A percentile compares a stretch with the other conserved stretches of the same genome.
Evolutionary conservation across 1,139 yeast genomes (phyloP).

Genomic region (Sugiyamaella xylanicola): DNA sequence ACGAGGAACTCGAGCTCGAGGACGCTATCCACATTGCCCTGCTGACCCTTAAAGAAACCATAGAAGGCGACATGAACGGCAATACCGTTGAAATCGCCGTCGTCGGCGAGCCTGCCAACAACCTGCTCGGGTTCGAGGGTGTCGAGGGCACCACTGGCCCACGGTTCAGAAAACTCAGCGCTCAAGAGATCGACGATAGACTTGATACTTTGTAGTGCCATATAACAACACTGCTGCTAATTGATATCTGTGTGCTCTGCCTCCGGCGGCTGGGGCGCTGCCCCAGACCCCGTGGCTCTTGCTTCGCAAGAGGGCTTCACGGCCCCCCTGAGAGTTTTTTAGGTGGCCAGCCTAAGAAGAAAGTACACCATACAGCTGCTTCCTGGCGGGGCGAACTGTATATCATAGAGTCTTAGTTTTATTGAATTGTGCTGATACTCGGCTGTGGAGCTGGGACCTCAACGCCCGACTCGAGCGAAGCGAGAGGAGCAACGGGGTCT

Average conservation of each 20-base stretch:
- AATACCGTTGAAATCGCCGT: constrained; percentile 93
- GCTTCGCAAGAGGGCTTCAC: not conserved
- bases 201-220: constrained; percentile 70
- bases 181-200: constrained; percentile 94
- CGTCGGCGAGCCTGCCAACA: constrained; percentile 81
- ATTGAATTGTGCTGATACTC: too few relatives aligned
- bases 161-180: constrained; percentile 76
- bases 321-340: not conserved
- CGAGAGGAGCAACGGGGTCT: too few relatives aligned
- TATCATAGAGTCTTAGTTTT: too few relatives aligned
- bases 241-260: too few relatives aligned
- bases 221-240: too few relatives aligned
- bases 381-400: too few relatives aligned
- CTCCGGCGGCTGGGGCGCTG: not conserved
- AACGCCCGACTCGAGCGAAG: too few relatives aligned
- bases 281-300: not conserved
- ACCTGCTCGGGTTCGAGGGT: constrained; percentile 81
- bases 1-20: constrained; percentile 92
- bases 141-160: constrained; percentile 79
- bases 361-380: too few relatives aligned
- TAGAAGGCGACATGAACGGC: constrained; percentile 97
- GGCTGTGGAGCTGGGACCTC: too few relatives aligned
- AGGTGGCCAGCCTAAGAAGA: too few relatives aligned
- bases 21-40: constrained; percentile 98
- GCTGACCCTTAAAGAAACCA: constrained; percentile 90